Base-by-base conservation (phyloP, 2,329 filamentous ascomycete species). In the Capronia americana region DNA sequence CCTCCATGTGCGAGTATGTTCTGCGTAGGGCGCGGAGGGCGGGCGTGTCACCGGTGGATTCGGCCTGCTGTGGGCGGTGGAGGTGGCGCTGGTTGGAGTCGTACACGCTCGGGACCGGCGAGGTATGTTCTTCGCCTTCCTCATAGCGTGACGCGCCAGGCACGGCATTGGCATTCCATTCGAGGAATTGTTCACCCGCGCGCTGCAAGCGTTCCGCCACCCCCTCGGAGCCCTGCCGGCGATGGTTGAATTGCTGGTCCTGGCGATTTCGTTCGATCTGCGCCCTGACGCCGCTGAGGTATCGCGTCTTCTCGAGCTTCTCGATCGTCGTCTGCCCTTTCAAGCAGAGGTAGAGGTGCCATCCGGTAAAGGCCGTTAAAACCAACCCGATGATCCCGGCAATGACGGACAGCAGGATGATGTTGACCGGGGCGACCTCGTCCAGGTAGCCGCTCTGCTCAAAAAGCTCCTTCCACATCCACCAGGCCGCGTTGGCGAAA, bases 311-410 rank as follows among this genome's bases (percentile, higher is more conserved):
- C 79, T 99, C 95, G 66, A 99, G 82, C 74, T 91, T 96, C 78
- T 99, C 95, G 66, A 99, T 97, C 2, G 95, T 99, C 0, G 95
- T 99, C 79, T 96, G 89, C 3, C 92, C 92, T 28, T 86, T 86
- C 61, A 86, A 81, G 1, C 92, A 92, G 1, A 99, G 85, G 77
- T 91, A 87, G 63, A 98, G 85, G 82, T 99, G 95, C 93, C 95
- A 99, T 1, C 82, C 86, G 0, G 93, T 97, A 75, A 99, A 99
- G 0, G 92, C 92, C 12, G 89, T 89, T 23, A 99, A 84, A 1
- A 97, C 94, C 8, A 99, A 79, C 0, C 92, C 92, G 68, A 99
- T 96, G 72, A 99, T 96, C 14, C 93, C 94, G 44, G 91, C 88
- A 48, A 98, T 83, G 24, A 98, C 92, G 24, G 90, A 89, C 63